A percentile compares a stretch with the other conserved stretches of the same genome.
phyloP scores from a whole-genome alignment of 2,329 filamentous ascomycete species.

The Xylariomycetidae sp. region DNA sequence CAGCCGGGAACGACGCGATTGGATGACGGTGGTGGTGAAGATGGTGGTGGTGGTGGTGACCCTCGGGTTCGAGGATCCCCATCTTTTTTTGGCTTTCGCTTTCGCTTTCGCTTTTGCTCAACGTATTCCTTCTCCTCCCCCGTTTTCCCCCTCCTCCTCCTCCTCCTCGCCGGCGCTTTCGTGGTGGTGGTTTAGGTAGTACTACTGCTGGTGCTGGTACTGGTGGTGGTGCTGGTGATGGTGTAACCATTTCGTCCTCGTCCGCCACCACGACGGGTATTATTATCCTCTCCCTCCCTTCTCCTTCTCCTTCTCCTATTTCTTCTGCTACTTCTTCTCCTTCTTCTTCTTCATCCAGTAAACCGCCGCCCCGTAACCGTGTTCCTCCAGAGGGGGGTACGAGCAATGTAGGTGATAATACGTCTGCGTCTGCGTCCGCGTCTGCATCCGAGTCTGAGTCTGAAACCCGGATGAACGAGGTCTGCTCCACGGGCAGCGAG shows the following conservation, averaged over 20 bases:
- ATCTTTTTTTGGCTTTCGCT: too few species aligned
- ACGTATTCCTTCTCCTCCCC: too few species aligned
- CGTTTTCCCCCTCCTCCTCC: too few species aligned
- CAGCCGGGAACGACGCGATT: background rate
- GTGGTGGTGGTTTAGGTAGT: too few species aligned
- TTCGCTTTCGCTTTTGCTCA: too few species aligned
- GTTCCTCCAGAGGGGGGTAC: too few species aligned
- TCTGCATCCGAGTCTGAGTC: too few species aligned
- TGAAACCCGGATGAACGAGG: slow-evolving; percentile 10
- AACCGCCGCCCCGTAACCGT: too few species aligned
- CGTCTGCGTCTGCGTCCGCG: too few species aligned
- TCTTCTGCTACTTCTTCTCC: background rate
- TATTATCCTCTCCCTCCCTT: background rate
- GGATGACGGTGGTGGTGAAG: background rate
- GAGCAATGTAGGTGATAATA: too few species aligned
- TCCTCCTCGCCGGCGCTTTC: background rate
- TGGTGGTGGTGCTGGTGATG: background rate
- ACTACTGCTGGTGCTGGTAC: background rate
- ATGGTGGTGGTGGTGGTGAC: background rate
- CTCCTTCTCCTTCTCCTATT: background rate
- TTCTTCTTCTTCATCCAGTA: background rate
- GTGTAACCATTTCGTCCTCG: too few species aligned
- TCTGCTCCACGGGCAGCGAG: slow-evolving; percentile 9
- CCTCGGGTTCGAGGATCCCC: background rate
- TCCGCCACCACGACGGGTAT: too few species aligned